Conservation (phyloP, 108 stramenopile genomes). For the Cyclotella kingstonii region DNA sequence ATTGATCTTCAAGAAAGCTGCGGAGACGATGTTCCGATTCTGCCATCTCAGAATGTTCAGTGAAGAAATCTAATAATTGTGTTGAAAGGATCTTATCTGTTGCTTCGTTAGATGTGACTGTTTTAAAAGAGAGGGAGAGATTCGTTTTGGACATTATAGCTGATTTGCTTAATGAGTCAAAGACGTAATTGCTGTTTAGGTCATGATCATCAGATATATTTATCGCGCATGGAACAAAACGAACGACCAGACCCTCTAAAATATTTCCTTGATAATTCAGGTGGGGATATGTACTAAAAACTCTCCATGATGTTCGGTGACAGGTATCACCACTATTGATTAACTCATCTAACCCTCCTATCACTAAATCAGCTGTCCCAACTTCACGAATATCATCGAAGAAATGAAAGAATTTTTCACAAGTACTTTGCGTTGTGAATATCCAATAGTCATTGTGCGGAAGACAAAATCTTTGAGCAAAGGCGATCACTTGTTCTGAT, state of each 20-base stretch:
- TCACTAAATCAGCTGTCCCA: conserved; percentile 56
- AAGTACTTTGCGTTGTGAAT: conserved; percentile 38
- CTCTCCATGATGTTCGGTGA: neutral
- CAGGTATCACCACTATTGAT: conserved; percentile 6
- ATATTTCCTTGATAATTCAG: conserved; percentile 70
- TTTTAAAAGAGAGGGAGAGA: neutral
- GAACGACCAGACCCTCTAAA: conserved; percentile 79
- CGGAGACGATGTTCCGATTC: conserved; percentile 7
- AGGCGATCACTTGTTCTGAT: conserved; percentile 55
- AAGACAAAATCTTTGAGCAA: conserved; percentile 68
- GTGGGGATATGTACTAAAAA: conserved; percentile 68
- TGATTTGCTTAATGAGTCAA: conserved; percentile 34
- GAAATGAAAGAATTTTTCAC: conserved; percentile 49
- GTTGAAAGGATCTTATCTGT: neutral
- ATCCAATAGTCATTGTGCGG: conserved; percentile 87
- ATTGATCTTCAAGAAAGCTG: conserved; percentile 1
- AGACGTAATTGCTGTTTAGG: neutral
- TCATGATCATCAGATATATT: neutral
- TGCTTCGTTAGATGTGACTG: neutral
- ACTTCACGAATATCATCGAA: conserved; percentile 69
- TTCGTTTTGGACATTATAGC: conserved; percentile 1
- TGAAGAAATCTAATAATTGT: neutral
- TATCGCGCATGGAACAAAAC: conserved; percentile 52
- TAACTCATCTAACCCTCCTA: conserved; percentile 40
- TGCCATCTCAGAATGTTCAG: neutral